These are phyloP conservation scores for Cinnamomum chago DNA, from an alignment of 164 flowering plant genomes.

Conservation along the genomic window DNA sequence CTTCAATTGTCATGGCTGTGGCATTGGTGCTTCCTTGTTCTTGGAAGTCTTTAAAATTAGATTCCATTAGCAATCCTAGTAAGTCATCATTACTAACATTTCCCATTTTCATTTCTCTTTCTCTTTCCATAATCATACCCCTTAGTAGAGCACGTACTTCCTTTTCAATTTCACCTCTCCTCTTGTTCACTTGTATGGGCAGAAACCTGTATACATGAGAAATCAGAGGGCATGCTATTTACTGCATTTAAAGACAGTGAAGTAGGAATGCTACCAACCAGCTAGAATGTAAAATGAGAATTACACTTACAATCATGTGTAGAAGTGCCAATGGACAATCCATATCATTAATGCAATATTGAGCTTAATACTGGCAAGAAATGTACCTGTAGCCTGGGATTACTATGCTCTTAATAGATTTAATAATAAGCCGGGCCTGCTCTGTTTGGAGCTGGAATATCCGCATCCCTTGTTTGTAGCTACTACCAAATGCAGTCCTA, in stretches of 20 bases:
- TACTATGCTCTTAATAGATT: slow-evolving; percentile 1
- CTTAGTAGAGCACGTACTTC: slow-evolving; percentile 1
- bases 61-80: slow-evolving; percentile 13
- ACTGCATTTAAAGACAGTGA: no score
- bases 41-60: not conserved
- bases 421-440: not conserved
- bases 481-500: slow-evolving; percentile 32
- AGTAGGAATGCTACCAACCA: no score
- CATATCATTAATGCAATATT: no score
- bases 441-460: slow-evolving; percentile 25
- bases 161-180: slow-evolving; percentile 5
- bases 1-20: slow-evolving; percentile 11
- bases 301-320: no score
- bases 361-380: not conserved
- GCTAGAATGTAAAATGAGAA: no score
- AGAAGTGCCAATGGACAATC: no score
- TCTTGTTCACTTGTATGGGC: slow-evolving; percentile 6
- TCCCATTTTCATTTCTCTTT: slow-evolving; percentile 10
- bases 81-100: slow-evolving; percentile 6
- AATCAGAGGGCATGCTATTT: no score
- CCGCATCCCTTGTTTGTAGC: slow-evolving; percentile 27
- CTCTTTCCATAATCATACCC: slow-evolving; percentile 9
- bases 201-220: slow-evolving; percentile 8
- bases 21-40: slow-evolving; percentile 3
- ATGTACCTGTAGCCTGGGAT: slow-evolving; percentile 31